Evolutionary conservation across 2,329 filamentous ascomycete genomes (phyloP).

Genomic region (Aureobasidium sp.): DNA sequence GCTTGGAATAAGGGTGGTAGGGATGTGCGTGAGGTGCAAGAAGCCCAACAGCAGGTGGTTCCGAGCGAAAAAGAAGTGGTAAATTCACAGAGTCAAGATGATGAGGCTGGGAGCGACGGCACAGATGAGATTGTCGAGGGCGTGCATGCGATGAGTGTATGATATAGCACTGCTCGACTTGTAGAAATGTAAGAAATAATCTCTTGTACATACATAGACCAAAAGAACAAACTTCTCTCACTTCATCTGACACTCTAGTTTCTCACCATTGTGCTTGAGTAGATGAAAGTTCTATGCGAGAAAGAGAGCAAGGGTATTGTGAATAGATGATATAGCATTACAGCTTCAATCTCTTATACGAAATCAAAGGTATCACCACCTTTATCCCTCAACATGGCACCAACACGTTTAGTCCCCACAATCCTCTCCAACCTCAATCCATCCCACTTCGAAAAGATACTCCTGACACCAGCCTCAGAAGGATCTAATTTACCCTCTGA

Average conservation of each 20-base stretch:
- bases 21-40: no score
- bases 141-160: neutral
- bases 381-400: constrained; percentile 73
- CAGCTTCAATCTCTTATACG: constrained; percentile 32
- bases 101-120: neutral
- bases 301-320: no score
- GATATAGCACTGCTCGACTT: neutral
- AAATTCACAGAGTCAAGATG: neutral
- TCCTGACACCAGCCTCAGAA: constrained; percentile 42
- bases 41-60: neutral
- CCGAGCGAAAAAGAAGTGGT: neutral
- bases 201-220: neutral
- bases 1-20: neutral
- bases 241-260: no score
- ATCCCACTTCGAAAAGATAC: constrained; percentile 82
- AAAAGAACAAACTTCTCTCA: neutral
- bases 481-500: constrained; percentile 50
- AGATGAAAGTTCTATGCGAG: no score
- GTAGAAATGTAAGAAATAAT: neutral
- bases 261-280: no score
- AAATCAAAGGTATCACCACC: constrained; percentile 92
- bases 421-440: constrained; percentile 79
- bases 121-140: neutral
- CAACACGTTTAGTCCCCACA: constrained; percentile 71
- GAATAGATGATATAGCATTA: neutral